Evolutionary conservation across 1,284 basidiomycete genomes (phyloP).

Genomic region (Serendipita sp.): DNA sequence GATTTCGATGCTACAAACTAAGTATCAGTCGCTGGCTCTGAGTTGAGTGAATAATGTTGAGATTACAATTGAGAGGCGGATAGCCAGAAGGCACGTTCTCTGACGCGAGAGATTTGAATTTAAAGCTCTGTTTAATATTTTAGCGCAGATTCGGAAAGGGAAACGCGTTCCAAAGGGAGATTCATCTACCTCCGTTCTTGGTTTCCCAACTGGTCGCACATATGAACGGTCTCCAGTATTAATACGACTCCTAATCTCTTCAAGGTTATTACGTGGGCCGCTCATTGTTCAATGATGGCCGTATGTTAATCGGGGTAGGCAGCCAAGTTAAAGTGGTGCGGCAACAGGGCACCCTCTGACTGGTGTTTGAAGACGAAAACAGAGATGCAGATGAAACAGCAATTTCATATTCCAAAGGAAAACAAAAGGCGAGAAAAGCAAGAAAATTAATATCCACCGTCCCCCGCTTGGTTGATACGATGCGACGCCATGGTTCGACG

Average conservation of each 20-base stretch:
- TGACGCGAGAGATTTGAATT: neutral
- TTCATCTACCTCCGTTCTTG: neutral
- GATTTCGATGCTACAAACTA: neutral
- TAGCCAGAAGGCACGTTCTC: neutral
- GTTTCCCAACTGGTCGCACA: neutral
- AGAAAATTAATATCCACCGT: slow-evolving; percentile 33
- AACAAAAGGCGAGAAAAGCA: neutral
- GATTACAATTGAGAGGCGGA: neutral
- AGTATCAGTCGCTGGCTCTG: neutral
- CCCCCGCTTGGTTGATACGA: slow-evolving; percentile 44
- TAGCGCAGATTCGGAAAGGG: neutral
- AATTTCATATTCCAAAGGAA: too few relatives aligned
- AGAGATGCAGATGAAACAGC: too few relatives aligned
- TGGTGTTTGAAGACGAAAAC: too few relatives aligned
- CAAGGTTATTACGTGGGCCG: slow-evolving; percentile 1
- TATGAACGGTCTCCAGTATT: neutral
- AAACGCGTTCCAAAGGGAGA: neutral
- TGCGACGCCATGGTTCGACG: slow-evolving; percentile 80
- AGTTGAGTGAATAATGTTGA: neutral
- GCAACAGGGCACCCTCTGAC: too few relatives aligned
- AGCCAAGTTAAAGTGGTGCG: too few relatives aligned
- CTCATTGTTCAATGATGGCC: neutral
- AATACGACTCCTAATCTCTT: neutral
- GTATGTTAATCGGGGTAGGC: too few relatives aligned
- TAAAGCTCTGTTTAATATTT: neutral